Evolutionary conservation across 2,329 filamentous ascomycete species (phyloP).

Genomic region (Penicillium palitans): DNA sequence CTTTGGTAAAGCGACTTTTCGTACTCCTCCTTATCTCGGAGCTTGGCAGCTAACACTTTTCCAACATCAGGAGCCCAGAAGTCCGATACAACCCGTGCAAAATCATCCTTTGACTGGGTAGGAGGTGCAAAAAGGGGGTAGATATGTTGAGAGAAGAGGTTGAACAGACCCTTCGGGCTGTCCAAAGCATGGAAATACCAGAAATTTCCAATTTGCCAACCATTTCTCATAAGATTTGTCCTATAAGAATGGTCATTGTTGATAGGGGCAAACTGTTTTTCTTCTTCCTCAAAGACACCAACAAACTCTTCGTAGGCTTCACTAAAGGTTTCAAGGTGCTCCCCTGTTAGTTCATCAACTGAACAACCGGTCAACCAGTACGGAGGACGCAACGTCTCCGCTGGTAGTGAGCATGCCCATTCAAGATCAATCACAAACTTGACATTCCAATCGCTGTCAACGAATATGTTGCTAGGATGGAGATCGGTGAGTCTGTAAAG

Average conservation of each 20-base stretch:
- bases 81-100: conserved; percentile 14
- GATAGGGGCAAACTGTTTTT: conserved; percentile 8
- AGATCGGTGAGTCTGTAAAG: conserved; percentile 40
- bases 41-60: conserved; percentile 15
- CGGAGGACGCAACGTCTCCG: conserved; percentile 25
- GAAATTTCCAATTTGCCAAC: conserved; percentile 28
- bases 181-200: conserved; percentile 32
- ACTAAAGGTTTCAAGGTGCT: conserved; percentile 13
- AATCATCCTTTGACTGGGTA: conserved; percentile 10
- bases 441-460: conserved; percentile 33
- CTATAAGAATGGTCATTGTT: conserved; percentile 2
- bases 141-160: conserved; percentile 30
- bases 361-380: conserved; percentile 26
- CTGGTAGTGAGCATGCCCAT: conserved; percentile 28
- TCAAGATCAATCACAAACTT: conserved; percentile 32
- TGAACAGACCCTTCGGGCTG: conserved; percentile 27
- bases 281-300: conserved; percentile 23
- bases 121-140: conserved; percentile 18
- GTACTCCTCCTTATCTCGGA: conserved; percentile 22
- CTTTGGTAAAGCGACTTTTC: conserved; percentile 13
- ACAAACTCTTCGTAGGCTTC: conserved; percentile 20
- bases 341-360: conserved; percentile 12
- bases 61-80: conserved; percentile 17
- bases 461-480: conserved; percentile 41
- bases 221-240: conserved; percentile 23